phyloP scores from a whole-genome alignment of 371 early-diverging fungal genomes.

The Saksenaea oblongispora region DNA sequence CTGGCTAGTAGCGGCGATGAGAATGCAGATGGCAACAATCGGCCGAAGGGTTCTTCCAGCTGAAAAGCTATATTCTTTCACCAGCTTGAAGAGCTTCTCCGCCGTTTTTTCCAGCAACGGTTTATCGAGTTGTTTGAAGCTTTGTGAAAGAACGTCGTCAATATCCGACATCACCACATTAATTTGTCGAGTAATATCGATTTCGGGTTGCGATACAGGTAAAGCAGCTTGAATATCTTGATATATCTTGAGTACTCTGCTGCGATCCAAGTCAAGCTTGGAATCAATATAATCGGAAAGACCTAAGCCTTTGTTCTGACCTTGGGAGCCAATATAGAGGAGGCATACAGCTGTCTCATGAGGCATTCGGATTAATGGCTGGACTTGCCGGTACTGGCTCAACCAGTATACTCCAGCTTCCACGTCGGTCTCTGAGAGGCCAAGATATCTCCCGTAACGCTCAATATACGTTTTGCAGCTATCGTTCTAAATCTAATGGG shows the following conservation, averaged over 20 bases:
- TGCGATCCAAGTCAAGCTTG: not conserved
- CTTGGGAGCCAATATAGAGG: too few relatives aligned
- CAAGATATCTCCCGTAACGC: too few relatives aligned
- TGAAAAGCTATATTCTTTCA: not conserved
- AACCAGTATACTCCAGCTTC: too few relatives aligned
- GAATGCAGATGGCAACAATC: not conserved
- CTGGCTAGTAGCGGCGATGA: not conserved
- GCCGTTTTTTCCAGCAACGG: not conserved
- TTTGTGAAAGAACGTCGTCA: not conserved
- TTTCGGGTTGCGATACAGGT: not conserved
- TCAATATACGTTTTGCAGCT: too few relatives aligned
- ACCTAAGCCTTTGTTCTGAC: too few relatives aligned
- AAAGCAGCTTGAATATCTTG: not conserved
- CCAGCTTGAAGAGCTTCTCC: not conserved
- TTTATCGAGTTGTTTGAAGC: not conserved
- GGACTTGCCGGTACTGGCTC: too few relatives aligned
- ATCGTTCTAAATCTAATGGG: too few relatives aligned
- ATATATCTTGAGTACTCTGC: not conserved
- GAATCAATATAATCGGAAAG: not conserved
- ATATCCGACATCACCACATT: not conserved
- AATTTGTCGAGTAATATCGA: not conserved
- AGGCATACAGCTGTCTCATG: too few relatives aligned
- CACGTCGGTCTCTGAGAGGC: too few relatives aligned
- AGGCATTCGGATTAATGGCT: too few relatives aligned
- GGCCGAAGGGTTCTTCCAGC: not conserved